Percentiles rank a stretch among this genome's conserved stretches.
These are phyloP conservation scores for Silybum marianum DNA, from an alignment of 129 eudicot genomes.

Conservation along the genomic window DNA sequence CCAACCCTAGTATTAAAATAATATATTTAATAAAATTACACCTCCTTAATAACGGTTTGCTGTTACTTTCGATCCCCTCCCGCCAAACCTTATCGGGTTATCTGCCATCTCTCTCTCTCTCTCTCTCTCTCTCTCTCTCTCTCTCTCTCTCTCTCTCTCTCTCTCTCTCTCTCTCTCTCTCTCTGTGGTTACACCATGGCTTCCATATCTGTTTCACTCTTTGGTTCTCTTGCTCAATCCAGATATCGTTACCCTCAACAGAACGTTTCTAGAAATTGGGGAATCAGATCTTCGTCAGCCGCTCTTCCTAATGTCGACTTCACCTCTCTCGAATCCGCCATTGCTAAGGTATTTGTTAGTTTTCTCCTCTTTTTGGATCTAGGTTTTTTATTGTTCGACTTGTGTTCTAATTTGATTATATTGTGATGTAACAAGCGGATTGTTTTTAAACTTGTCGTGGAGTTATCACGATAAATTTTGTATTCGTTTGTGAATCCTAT, in stretches of 20 bases:
- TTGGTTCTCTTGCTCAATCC: conserved; percentile 20
- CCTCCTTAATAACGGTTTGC: neutral
- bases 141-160: neutral
- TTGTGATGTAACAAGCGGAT: neutral
- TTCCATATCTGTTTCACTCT: conserved; percentile 31
- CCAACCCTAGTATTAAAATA: too few species aligned
- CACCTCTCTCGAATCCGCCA: conserved; percentile 66
- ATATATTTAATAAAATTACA: neutral
- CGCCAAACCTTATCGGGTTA: conserved; percentile 48
- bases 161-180: neutral
- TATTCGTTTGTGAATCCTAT: conserved; percentile 1
- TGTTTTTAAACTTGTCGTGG: neutral
- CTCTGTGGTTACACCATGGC: conserved; percentile 14
- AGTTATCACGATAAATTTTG: neutral
- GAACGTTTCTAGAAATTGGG: conserved; percentile 27
- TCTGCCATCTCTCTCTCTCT: neutral
- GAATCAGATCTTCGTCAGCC: conserved; percentile 51
- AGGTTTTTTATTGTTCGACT: neutral
- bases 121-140: neutral
- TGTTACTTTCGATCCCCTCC: conserved; percentile 33
- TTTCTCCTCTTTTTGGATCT: neutral
- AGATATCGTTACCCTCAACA: conserved; percentile 16
- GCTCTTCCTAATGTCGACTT: conserved; percentile 65
- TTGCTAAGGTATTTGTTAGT: conserved; percentile 45
- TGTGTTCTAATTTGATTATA: neutral